Evolutionary conservation across 306 rosid species (phyloP), one percentile per base, ranked within the genome.

Genomic region (Canavalia gladiata): DNA sequence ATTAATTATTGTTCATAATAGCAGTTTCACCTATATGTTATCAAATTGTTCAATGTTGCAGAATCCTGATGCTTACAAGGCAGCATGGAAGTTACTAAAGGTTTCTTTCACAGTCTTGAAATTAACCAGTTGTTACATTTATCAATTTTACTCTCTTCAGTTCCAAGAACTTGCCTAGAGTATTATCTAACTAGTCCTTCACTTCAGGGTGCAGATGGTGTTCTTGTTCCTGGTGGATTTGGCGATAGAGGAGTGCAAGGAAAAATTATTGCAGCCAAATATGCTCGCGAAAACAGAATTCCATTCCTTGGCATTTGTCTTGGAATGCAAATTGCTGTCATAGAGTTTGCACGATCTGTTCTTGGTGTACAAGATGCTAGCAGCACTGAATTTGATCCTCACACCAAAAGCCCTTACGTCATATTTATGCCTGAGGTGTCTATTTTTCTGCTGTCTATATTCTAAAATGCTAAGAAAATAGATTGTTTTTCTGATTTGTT

Each of bases 391-490:
- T 90, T 95, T 84, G 92, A 91, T 78, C 87, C 90, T 4, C 72
- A 88, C 56, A 86, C 99, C 11, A 83, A 82, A 74, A 91, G 86
- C 76, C 99, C 97, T 9, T 92, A 81, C 81, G 92, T 95, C 75
- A 83, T 92, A 79, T 93, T 95, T 79, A 90, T 95, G 98, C 99
- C 97, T n/a, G 99, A 95, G 98, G 99, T 95, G 90, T 89, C 12
- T 51, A 50, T 51, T 46, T 64, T 78, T 52, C 42, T 25, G 5
- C 78, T 74, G 43, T 72, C 42, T 34, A 2, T 42, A 6, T 47
- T 41, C 52, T 56, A 46, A 18, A 18, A 58, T 58, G 28, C 65
- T 58, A 12, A 75, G 81, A 18, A 52, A 59, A 64, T 34, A 8
- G 28, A 29, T 41, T 35, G 25, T 41, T 63, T 57, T 78, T 46